These are phyloP conservation scores for Lithospermum erythrorhizon DNA, from an alignment of 257 asterid species.

Conservation along the genomic window DNA sequence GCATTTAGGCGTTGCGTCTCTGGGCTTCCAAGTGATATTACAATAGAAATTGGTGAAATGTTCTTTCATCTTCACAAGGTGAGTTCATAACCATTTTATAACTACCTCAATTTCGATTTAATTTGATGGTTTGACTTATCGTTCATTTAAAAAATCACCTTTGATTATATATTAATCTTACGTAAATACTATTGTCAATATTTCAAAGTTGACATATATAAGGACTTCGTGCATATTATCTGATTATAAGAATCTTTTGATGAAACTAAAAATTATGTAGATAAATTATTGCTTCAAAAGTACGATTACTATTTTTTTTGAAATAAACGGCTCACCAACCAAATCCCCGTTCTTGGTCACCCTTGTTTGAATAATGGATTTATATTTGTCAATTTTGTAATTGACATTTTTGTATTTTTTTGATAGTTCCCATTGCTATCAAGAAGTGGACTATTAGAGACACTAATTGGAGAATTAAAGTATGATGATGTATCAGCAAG, in stretches of 20 bases:
- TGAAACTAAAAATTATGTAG: too few species aligned
- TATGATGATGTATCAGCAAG: conserved; percentile 26
- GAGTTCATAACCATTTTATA: not conserved
- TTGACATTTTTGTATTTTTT: not conserved
- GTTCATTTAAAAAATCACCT: too few species aligned
- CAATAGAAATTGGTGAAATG: conserved; percentile 76
- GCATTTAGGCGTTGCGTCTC: conserved; percentile 52
- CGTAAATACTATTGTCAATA: too few species aligned
- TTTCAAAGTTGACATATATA: too few species aligned
- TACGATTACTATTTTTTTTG: too few species aligned
- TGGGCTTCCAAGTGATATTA: conserved; percentile 73
- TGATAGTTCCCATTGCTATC: conserved; percentile 74
- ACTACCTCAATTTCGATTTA: not conserved
- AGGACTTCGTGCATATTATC: too few species aligned
- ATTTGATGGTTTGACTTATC: too few species aligned
- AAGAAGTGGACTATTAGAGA: conserved; percentile 64
- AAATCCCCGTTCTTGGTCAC: too few species aligned
- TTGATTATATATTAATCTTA: too few species aligned
- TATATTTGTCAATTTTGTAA: not conserved
- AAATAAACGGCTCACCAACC: too few species aligned
- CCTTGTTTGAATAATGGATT: too few species aligned
- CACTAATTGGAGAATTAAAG: conserved; percentile 43
- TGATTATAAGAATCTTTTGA: too few species aligned
- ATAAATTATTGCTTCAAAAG: not conserved
- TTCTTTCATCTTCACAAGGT: conserved; percentile 92